Evolutionary conservation across 352 stramenopile genomes (phyloP), one percentile per base, ranked within the genome.

Genomic region (Blastocystis sp.): DNA sequence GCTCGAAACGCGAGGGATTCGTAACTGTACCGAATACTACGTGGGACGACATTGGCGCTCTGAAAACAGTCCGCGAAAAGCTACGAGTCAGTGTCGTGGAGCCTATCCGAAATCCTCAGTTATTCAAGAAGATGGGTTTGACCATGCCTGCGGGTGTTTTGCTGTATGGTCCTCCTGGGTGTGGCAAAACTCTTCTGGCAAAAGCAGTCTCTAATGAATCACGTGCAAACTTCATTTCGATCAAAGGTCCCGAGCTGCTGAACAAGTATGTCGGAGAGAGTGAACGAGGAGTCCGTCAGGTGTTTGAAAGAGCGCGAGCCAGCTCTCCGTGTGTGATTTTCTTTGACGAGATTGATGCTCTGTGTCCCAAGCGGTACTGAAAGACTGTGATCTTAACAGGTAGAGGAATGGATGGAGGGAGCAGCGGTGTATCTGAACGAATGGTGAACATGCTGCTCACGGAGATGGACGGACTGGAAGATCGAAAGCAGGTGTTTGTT

Each of bases 201-300:
- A 99, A 99, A 91, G 97, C 97, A 0, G 98, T 99, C 89, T 96
- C 97, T 18, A 97, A 98, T 90, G 96, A 98, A 91, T 98, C 94
- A 91, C 95, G 95, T 2, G 96, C 96, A 15, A 99, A 99, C 91
- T 99, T 99, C 87, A 98, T 98, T 90, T 97, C 93, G 76, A 97
- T 99, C 75, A 98, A 98, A 91, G 97, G 97, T 23, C 97, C 97
- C 0, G 97, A 99, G 91, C 92, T 99, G 41, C 93, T 99, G 39
- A 96, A 98, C 93, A 99, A 99, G 91, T 99, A 98, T 91, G 97
- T 99, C 2, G 97, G 97, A 45, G 96, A 99, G 92, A 98, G 94
- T 47, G 97, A 99, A 91, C 93, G 95, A 45, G 95, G 94, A 0
- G 95, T 98, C 66, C 94, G 95, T 6, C 89, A 94, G 39, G 95